Evolutionary conservation across 2,329 filamentous ascomycete species (phyloP).

Genomic region (Pseudogymnoascus sp.): DNA sequence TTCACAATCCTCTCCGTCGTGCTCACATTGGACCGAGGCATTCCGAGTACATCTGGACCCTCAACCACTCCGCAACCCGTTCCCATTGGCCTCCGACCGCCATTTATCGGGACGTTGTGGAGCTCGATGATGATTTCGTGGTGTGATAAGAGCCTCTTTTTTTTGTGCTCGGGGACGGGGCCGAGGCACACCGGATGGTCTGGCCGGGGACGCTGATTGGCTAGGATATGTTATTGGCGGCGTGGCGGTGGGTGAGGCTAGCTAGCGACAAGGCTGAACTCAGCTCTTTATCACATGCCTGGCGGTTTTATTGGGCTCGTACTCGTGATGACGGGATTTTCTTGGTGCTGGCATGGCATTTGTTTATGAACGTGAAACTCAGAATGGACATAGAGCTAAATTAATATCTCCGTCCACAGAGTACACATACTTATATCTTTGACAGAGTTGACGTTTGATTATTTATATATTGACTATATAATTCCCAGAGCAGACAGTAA

Average conservation of each 20-base stretch:
- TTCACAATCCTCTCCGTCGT: not conserved
- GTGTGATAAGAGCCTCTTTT: constrained; percentile 6
- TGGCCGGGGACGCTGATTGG: not conserved
- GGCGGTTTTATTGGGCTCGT: not conserved
- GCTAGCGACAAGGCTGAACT: not conserved
- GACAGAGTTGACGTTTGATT: not conserved
- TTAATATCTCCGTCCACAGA: not conserved
- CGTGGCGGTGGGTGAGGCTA: not conserved
- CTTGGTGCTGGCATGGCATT: not conserved
- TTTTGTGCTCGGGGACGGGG: not conserved
- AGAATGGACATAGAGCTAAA: not conserved
- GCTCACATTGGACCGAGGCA: not conserved
- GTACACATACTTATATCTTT: not conserved
- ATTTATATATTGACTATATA: not conserved
- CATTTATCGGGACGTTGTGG: not conserved
- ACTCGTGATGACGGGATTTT: not conserved
- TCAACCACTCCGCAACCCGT: not conserved
- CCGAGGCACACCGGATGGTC: not conserved
- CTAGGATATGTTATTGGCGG: not conserved
- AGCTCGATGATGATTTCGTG: constrained; percentile 4
- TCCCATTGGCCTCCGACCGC: not conserved
- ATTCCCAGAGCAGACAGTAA: not conserved
- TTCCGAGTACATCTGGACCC: not conserved
- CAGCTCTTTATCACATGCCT: not conserved
- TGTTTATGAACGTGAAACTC: not conserved